These are phyloP conservation scores for Olyra latifolia DNA, from an alignment of 176 grass and related monocot genomes.

Conservation along the genomic window DNA sequence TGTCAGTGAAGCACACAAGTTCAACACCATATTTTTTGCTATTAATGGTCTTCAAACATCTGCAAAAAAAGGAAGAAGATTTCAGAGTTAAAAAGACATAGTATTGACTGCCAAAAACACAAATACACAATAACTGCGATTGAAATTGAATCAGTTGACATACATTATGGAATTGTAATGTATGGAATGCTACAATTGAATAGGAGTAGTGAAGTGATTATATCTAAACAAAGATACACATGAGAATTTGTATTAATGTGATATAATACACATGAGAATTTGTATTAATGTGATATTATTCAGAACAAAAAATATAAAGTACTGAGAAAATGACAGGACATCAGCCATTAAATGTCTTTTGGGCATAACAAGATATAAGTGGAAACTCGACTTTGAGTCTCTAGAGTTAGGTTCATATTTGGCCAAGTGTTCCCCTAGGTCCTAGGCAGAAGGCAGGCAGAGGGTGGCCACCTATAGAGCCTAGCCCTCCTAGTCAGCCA, in stretches of 20 bases:
- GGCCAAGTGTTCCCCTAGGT: not conserved
- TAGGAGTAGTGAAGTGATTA: not conserved
- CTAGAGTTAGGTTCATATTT: not conserved
- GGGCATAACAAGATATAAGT: too few species aligned
- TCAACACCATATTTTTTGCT: constrained; percentile 99
- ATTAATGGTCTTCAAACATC: constrained; percentile 99
- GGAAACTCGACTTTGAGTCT: not conserved
- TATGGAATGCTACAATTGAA: not conserved
- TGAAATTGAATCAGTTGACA: not conserved
- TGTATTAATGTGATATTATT: not conserved
- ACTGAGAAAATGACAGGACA: not conserved
- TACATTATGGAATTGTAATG: not conserved
- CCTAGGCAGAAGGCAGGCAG: too few species aligned
- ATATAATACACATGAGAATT: not conserved
- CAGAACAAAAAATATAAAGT: not conserved
- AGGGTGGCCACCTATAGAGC: too few species aligned
- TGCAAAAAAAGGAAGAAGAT: constrained; percentile 18
- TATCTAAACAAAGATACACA: not conserved
- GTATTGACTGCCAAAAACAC: not conserved
- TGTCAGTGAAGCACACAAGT: constrained; percentile 89
- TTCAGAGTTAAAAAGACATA: not conserved
- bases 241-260: not conserved
- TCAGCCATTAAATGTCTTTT: not conserved
- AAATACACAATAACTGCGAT: constrained; percentile 25
- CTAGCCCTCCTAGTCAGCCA: too few species aligned